These are phyloP conservation scores for Salisapilia sapeloensis DNA, from an alignment of 352 stramenopile species.

Conservation along the genomic window DNA sequence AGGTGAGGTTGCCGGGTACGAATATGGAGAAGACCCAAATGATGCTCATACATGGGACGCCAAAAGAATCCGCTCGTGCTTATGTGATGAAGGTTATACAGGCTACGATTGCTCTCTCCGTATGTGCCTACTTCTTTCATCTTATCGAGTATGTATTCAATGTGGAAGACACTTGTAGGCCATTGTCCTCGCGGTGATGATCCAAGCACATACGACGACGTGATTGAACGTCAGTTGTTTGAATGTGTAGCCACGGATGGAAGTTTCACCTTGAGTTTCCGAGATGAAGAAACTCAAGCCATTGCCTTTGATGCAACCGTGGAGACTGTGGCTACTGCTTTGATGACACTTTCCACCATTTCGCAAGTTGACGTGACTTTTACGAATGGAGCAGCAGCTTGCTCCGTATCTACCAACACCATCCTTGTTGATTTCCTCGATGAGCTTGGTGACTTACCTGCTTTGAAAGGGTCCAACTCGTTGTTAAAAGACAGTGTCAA, in stretches of 20 bases:
- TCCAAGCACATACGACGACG: constrained; percentile 37
- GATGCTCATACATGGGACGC: constrained; percentile 56
- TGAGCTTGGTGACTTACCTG: constrained; percentile 34
- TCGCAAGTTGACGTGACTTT: constrained; percentile 24
- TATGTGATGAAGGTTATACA: constrained; percentile 36
- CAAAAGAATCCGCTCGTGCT: constrained; percentile 37
- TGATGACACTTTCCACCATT: constrained; percentile 28
- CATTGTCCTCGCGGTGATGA: constrained; percentile 58
- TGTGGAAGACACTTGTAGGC: constrained; percentile 7
- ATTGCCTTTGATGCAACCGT: constrained; percentile 20
- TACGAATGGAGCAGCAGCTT: constrained; percentile 10
- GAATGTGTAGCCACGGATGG: constrained; percentile 35
- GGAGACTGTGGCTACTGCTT: constrained; percentile 14
- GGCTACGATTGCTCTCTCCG: constrained; percentile 58
- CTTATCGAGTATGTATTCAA: constrained; percentile 1
- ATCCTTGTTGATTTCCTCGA: constrained; percentile 44
- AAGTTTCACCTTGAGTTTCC: constrained; percentile 49
- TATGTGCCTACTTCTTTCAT: constrained; percentile 6
- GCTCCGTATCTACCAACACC: constrained; percentile 13
- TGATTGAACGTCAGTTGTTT: constrained; percentile 37
- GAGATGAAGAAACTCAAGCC: constrained; percentile 24
- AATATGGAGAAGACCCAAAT: constrained; percentile 50
- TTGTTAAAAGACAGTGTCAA: constrained; percentile 29
- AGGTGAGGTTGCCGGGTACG: constrained; percentile 25
- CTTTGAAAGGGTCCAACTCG: constrained; percentile 14